A percentile compares a stretch with the other conserved stretches of the same genome.
Evolutionary conservation across 352 stramenopile species (phyloP).

Genomic region (Thalassiosira exigua): DNA sequence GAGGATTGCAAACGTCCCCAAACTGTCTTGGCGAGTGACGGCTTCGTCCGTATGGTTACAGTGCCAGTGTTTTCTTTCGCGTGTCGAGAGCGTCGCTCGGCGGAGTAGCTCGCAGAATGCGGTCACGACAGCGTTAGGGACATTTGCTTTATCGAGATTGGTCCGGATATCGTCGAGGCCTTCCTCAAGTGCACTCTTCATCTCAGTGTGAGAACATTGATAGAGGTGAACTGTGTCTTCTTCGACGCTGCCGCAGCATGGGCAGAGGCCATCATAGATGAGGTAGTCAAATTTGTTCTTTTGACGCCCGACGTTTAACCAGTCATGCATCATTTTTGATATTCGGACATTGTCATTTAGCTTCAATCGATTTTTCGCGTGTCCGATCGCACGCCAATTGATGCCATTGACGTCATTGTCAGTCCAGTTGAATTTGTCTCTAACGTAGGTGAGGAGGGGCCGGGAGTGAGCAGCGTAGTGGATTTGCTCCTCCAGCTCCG

Average conservation of each 20-base stretch:
- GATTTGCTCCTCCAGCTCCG: constrained; percentile 17
- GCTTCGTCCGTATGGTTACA: background rate
- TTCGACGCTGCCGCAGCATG: background rate
- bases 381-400: background rate
- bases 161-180: background rate
- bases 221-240: constrained; percentile 6
- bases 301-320: constrained; percentile 10
- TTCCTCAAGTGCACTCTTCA: constrained; percentile 2
- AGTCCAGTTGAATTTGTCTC: constrained; percentile 7
- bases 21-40: background rate
- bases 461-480: background rate
- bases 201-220: background rate
- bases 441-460: background rate
- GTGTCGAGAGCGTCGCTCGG: background rate
- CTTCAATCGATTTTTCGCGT: background rate
- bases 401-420: background rate
- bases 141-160: background rate
- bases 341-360: background rate
- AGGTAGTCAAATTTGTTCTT: background rate
- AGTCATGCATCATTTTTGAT: constrained; percentile 28
- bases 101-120: background rate
- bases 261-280: background rate
- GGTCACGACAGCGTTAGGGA: background rate
- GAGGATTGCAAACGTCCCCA: background rate
- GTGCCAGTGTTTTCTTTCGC: background rate